Base-by-base conservation (phyloP, 345 rosid genomes). In the Gossypium arboreum region DNA sequence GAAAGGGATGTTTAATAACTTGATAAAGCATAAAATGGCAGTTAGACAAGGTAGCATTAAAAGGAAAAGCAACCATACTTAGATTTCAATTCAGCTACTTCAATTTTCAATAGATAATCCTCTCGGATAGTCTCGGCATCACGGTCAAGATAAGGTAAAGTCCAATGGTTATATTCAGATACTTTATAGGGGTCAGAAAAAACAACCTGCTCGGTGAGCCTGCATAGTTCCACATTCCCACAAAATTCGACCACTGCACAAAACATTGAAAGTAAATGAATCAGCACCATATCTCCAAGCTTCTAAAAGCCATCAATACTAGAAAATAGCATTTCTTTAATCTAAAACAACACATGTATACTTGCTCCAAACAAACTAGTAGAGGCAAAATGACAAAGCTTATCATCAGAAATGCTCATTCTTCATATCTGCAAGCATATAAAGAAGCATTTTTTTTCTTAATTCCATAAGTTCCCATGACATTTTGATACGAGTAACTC, bases 161-260 rank as follows among this genome's bases (percentile, higher is more conserved):
- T 91, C 90, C 97, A 89, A 54, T 39, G 91, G 72, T 93, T 95
- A 78, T 83, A 86, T 54, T 90, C 68, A 13, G 98, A 91, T 43
- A 88, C 80, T 82, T 85, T 90, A 75, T 93, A 95, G 1, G 97
- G 99, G 72, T 95, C 98, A 22, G 98, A 93, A 77, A 95, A 95
- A 81, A 93, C 94, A 73, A 95, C 97, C 81, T 91, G 97, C 86
- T 89, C 99, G 2, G 98, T 95, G 65, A 89, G 92, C 81, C 99
- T 85, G 80, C 97, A 91, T 41, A 91, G 74, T 89, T 95, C 99
- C 87, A 91, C 92, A 67, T 93, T 95, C 75, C 97, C 97, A 64
- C 98, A 95, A 75, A 88, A 93, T 44, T 94, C 90, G 13, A 97
- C 93, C 56, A 94, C 98, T 94, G 88, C 89, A 86, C n/a, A 78